phyloP scores from a whole-genome alignment of 148 eudicot species.

The Limonium bicolor region DNA sequence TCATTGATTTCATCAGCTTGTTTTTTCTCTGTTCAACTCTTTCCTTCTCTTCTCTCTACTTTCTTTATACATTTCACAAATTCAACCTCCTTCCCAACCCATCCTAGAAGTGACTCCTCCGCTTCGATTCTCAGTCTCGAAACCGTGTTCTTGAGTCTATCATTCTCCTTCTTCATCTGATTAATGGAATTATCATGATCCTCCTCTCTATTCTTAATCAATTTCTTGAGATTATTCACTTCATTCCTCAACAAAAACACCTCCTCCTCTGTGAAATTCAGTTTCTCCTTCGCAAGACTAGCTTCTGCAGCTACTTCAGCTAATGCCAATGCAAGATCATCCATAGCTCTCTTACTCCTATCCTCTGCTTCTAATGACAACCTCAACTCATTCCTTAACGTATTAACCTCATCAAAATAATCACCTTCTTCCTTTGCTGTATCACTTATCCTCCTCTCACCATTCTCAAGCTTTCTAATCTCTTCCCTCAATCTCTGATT shows the following conservation, averaged over 20 bases:
- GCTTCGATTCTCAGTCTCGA: constrained; percentile 55
- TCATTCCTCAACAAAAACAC: background rate
- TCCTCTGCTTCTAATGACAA: background rate
- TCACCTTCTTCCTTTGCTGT: background rate
- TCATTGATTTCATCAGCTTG: constrained; percentile 7
- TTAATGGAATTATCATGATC: constrained; percentile 7
- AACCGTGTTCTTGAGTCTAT: constrained; percentile 29
- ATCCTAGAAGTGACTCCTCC: constrained; percentile 62
- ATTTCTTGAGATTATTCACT: background rate
- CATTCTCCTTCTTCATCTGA: constrained; percentile 34
- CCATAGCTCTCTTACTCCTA: constrained; percentile 2
- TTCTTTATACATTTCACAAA: constrained; percentile 61
- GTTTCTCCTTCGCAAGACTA: background rate
- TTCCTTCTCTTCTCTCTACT: constrained; percentile 53
- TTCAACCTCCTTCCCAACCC: constrained; percentile 60
- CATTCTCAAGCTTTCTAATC: background rate
- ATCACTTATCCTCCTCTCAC: background rate
- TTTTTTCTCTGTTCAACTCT: constrained; percentile 16
- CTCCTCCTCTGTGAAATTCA: background rate
- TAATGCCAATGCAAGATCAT: background rate
- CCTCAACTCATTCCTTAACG: background rate
- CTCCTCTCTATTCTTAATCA: background rate
- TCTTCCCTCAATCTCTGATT: background rate
- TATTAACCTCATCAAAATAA: background rate
- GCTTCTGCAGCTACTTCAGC: background rate